These are phyloP conservation scores for Aspergillus amoenus DNA, from an alignment of 2,329 filamentous ascomycete genomes.

Conservation along the genomic window DNA sequence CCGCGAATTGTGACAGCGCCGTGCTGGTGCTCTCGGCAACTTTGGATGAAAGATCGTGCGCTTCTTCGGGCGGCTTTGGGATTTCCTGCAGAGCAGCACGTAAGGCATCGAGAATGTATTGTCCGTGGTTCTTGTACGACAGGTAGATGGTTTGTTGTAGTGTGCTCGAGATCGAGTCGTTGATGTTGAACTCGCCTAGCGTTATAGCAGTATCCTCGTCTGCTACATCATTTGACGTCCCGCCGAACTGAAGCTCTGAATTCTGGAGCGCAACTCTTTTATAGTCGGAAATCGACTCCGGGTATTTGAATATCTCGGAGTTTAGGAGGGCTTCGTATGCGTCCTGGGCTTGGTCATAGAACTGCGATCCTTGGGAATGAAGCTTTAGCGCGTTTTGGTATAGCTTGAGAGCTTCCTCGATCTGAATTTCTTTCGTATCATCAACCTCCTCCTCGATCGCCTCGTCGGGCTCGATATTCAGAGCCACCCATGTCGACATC, in stretches of 20 bases:
- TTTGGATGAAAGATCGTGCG: slow-evolving; percentile 17
- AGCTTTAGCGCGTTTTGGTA: slow-evolving; percentile 90
- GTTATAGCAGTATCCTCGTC: slow-evolving; percentile 25
- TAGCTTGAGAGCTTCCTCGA: slow-evolving; percentile 92
- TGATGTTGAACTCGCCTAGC: slow-evolving; percentile 57
- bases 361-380: slow-evolving; percentile 79
- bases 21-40: slow-evolving; percentile 39
- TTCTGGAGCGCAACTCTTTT: slow-evolving; percentile 63
- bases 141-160: slow-evolving; percentile 88
- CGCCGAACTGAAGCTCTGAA: slow-evolving; percentile 47
- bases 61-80: slow-evolving; percentile 16
- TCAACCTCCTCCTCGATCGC: slow-evolving; percentile 88
- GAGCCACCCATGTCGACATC: slow-evolving; percentile 71
- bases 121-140: slow-evolving; percentile 91
- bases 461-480: slow-evolving; percentile 93
- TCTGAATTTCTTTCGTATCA: slow-evolving; percentile 92
- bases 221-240: slow-evolving; percentile 29
- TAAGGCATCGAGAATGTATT: slow-evolving; percentile 80
- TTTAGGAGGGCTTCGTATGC: slow-evolving; percentile 84
- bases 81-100: slow-evolving; percentile 48
- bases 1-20: slow-evolving; percentile 56
- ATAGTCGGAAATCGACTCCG: slow-evolving; percentile 82
- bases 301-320: slow-evolving; percentile 91
- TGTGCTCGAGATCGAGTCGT: slow-evolving; percentile 74
- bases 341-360: slow-evolving; percentile 71